A percentile compares a stretch with the other conserved stretches of the same genome.
These are phyloP conservation scores for Madurella mycetomatis DNA, from an alignment of 2,329 filamentous ascomycete species.

Conservation along the genomic window DNA sequence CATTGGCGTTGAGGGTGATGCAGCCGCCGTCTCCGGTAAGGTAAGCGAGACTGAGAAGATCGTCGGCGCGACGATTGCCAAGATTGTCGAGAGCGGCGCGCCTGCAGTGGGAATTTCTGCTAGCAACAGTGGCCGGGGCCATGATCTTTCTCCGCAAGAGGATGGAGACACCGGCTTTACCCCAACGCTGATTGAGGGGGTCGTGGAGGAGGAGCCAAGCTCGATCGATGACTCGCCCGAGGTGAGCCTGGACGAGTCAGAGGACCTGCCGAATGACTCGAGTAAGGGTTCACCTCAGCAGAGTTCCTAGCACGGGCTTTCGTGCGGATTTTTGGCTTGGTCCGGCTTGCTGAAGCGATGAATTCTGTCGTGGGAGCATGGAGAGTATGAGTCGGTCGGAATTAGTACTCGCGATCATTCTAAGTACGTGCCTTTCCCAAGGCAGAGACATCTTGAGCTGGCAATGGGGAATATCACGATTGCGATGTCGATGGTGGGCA, in stretches of 20 bases:
- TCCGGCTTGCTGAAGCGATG: background rate
- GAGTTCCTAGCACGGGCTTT: background rate
- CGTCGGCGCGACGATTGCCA: slow-evolving; percentile 53
- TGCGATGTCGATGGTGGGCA: background rate
- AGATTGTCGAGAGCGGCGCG: slow-evolving; percentile 51
- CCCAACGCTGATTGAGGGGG: slow-evolving; percentile 49
- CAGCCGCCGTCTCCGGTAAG: slow-evolving; percentile 35
- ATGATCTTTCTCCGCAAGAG: slow-evolving; percentile 40
- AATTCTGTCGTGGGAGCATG: background rate
- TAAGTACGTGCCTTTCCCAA: background rate
- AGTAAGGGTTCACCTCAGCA: background rate
- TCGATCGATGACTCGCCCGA: slow-evolving; percentile 32
- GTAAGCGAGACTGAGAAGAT: slow-evolving; percentile 60
- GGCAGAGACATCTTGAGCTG: background rate
- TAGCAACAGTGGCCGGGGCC: slow-evolving; percentile 56
- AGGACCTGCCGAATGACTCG: slow-evolving; percentile 8
- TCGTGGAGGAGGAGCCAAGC: slow-evolving; percentile 49
- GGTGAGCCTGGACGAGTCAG: slow-evolving; percentile 9
- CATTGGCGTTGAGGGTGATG: slow-evolving; percentile 52
- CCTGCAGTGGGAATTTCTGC: slow-evolving; percentile 56
- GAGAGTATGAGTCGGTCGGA: background rate
- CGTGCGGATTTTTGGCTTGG: background rate
- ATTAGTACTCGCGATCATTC: background rate
- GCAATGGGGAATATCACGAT: background rate
- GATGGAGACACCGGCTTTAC: slow-evolving; percentile 39